Percentiles rank a stretch among this genome's conserved stretches.
phyloP scores from a whole-genome alignment of 1,284 basidiomycete genomes.

The Retiboletus fuscus region DNA sequence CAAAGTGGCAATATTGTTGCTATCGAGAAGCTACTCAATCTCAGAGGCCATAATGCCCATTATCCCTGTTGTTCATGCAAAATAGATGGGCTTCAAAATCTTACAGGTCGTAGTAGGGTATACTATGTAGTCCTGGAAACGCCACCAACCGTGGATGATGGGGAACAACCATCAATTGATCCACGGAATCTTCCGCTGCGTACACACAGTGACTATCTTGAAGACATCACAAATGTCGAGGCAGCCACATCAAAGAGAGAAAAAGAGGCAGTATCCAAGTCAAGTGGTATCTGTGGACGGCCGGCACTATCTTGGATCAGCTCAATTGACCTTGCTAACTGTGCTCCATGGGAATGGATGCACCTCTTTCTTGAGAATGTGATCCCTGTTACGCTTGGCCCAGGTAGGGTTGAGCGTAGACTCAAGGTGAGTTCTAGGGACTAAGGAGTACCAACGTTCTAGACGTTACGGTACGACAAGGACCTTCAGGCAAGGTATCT shows the following conservation, averaged over 20 bases:
- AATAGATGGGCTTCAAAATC: background rate
- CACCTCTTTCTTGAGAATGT: constrained; percentile 1
- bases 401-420: too few species aligned
- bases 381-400: too few species aligned
- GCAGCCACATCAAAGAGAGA: too few species aligned
- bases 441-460: too few species aligned
- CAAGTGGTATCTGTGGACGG: background rate
- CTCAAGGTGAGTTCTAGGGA: too few species aligned
- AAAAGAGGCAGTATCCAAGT: background rate
- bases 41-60: too few species aligned
- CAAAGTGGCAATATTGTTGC: too few species aligned
- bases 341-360: constrained; percentile 2
- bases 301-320: background rate
- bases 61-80: background rate
- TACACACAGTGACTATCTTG: background rate
- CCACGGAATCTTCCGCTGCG: background rate
- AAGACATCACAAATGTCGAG: too few species aligned
- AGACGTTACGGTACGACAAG: too few species aligned
- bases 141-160: background rate
- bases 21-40: too few species aligned
- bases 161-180: background rate
- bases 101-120: background rate
- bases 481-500: too few species aligned
- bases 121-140: background rate
- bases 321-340: background rate